phyloP scores from a whole-genome alignment of 768 basidiomycete genomes.

The Trichaptum fuscoviolaceum region DNA sequence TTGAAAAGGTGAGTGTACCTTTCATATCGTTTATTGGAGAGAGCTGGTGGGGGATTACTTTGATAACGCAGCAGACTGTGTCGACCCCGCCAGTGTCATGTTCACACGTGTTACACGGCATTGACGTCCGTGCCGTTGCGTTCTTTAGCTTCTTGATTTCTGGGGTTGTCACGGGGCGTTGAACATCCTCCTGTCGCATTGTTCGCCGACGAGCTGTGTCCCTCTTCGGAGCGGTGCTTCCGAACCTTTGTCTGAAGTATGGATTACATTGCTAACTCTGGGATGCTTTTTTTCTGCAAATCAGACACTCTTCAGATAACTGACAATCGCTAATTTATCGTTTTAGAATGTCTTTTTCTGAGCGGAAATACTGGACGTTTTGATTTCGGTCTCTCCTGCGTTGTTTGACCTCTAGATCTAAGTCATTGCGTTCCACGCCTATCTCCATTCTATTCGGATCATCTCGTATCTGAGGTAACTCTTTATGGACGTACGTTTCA shows the following conservation, averaged over 20 bases:
- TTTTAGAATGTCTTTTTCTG: no score
- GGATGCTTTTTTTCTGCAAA: not conserved
- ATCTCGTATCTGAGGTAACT: not conserved
- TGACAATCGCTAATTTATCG: no score
- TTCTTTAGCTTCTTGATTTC: not conserved
- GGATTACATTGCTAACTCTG: not conserved
- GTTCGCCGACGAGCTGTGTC: not conserved
- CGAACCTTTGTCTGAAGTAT: not conserved
- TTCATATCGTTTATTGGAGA: not conserved
- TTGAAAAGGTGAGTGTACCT: not conserved
- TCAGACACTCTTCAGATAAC: not conserved
- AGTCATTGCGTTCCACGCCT: not conserved
- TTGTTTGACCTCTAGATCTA: not conserved
- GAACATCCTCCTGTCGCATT: not conserved
- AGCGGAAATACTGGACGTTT: no score
- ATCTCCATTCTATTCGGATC: not conserved
- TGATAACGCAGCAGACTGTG: not conserved
- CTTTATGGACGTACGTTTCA: not conserved
- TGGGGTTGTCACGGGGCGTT: not conserved
- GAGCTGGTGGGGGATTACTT: not conserved
- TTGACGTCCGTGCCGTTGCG: not conserved
- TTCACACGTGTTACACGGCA: not conserved
- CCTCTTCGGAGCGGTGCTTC: not conserved
- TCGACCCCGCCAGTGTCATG: not conserved
- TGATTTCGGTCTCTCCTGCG: no score